Evolutionary conservation across 768 basidiomycete species (phyloP), one percentile per base, ranked within the genome.

Genomic region (Mycena indigotica): DNA sequence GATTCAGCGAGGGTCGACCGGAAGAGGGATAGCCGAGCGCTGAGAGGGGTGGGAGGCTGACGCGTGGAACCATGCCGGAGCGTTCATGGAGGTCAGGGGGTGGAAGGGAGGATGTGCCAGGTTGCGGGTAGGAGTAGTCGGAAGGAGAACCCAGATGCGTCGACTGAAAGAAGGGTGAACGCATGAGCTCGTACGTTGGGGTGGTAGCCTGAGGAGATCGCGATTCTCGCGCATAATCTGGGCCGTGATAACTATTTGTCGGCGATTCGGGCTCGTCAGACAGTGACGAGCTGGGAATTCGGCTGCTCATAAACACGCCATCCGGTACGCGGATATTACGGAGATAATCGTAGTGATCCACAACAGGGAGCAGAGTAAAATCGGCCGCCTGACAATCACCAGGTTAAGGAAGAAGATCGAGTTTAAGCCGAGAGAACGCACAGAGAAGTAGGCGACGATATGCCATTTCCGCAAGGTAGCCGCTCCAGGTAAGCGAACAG

Each of bases 401-500:
- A n/a, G n/a, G n/a, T 53, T 21, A 6, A 23, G 21, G 41, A 44
- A 21, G 6, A 23, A 15, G 41, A 8, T 45, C 8, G 10, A 15
- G 19, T 23, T 8, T 8, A 10, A 8, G 21, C 8, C 8, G 41
- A 45, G 19, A 26, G 6, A 48, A 48, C 81, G 68, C 67, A 90
- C 88, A 71, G 84, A 83, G 71, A 91, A 91, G 75, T 91, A 91
- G 45, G 89, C 88, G 56, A 90, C 89, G 50, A 91, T 81, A 73
- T 92, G 89, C 89, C 89, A 92, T 80, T 90, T 90, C 39, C 84
- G 81, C 26, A 80, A 80, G 8, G 41, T 21, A 44, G 21, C 41
- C 41, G 79, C 74, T 50, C 83, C 86, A 35, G 84, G 86, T 57
- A 86, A 75, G 67, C 85, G 79, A 41, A 90, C 87, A 35, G 85